Evolutionary conservation across 768 basidiomycete genomes (phyloP), one percentile per base, ranked within the genome.

Genomic region (Phanerodontia chrysosporium): DNA sequence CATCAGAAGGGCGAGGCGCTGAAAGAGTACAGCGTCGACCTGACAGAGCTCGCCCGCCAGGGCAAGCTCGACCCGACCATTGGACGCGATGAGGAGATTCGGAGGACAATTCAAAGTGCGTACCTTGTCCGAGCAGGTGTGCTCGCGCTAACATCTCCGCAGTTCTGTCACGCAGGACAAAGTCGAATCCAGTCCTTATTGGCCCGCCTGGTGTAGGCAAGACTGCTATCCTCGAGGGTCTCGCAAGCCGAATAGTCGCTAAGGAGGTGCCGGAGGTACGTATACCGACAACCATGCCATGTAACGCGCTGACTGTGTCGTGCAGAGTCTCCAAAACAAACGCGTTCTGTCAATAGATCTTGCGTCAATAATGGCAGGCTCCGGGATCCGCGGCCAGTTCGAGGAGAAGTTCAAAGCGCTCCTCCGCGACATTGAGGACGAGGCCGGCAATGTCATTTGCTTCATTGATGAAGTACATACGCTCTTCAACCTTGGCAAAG

Each of bases 401-500:
- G 94, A 97, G 65, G 92, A 92, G 70, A 93, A 93, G 65, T 95
- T 95, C 80, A 95, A 95, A 70, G 88, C 85, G 0, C 77, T 97
- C 1, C 76, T 96, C n/a, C 82, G 82, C 27, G 94, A 97, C 67
- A 95, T 97, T 58, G 92, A 95, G 69, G 90, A 86, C 13, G 89
- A 92, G 84, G 79, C 81, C 2, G 86, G 89, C 21, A 84, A 88
- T 45, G 86, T 93, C 8, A 95, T 95, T 36, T 93, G 90, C 67
- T 96, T 96, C 73, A 95, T 96, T 55, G 94, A 95, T 65, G 93
- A 96, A 83, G 86, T 96, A 54, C 94, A 92, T 62, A 87, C 82
- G 0, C 76, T 93, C 2, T 91, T 94, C 76, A 90, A 94, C 57
- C 81, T 96, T 7, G 94, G 94, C 0, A 95, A 95, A 71, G 81